These are phyloP conservation scores for Thermothielavioides terrestris DNA, from an alignment of 495 filamentous ascomycete genomes.

Conservation along the genomic window DNA sequence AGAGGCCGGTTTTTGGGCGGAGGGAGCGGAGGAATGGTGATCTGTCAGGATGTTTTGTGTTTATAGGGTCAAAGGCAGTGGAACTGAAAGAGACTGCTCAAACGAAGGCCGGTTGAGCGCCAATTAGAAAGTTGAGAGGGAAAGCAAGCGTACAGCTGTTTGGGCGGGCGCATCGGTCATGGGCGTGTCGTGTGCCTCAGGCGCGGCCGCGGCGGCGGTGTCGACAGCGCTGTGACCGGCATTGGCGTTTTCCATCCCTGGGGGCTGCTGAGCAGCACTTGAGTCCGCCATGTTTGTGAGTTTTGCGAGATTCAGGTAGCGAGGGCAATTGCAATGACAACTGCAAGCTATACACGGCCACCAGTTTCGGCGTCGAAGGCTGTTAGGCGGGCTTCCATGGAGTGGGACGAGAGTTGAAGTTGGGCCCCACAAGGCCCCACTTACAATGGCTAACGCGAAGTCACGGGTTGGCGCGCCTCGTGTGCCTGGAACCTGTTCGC, in stretches of 20 bases:
- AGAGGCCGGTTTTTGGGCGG: no score
- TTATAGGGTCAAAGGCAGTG: no score
- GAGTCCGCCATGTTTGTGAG: conserved; percentile 1
- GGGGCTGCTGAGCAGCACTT: neutral
- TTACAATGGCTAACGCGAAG: conserved; percentile 4
- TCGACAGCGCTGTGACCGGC: neutral
- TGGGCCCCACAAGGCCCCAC: neutral
- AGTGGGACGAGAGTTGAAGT: no score
- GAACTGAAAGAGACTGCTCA: neutral
- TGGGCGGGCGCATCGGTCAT: conserved; percentile 25
- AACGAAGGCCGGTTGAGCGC: no score
- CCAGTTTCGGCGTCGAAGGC: no score
- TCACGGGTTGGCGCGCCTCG: conserved; percentile 24
- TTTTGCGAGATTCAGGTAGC: no score
- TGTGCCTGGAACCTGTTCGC: no score
- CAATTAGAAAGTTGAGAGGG: neutral
- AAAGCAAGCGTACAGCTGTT: conserved; percentile 15
- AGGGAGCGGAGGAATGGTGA: neutral
- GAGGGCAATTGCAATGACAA: neutral
- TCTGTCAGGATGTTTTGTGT: neutral
- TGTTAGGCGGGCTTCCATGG: no score
- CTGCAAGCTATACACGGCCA: no score
- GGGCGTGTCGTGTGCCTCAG: conserved; percentile 15
- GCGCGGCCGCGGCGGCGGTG: neutral
- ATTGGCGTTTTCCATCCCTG: neutral